phyloP scores from a whole-genome alignment of 1,139 yeast species.

The Saccharomyces hybrid region DNA sequence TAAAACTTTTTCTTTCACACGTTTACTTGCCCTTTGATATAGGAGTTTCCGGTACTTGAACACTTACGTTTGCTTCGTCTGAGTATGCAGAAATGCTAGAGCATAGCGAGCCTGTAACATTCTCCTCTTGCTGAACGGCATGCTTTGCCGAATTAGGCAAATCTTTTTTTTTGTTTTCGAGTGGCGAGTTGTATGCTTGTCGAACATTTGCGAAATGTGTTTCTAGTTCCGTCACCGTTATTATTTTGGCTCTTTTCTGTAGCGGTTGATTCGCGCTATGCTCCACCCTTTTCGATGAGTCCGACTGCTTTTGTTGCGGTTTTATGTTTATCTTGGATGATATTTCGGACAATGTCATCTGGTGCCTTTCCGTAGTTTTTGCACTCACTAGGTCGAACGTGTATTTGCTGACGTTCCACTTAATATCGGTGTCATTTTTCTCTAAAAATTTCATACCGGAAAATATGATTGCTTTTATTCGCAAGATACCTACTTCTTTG shows the following conservation, averaged over 20 bases:
- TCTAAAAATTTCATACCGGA: constrained; percentile 28
- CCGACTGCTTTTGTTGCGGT: neutral
- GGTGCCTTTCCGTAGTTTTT: neutral
- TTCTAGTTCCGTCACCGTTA: neutral
- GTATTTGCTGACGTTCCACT: constrained; percentile 16
- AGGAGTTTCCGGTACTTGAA: neutral
- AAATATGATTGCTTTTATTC: constrained; percentile 34
- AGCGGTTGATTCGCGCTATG: neutral
- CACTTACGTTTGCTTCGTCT: neutral
- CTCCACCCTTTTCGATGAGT: neutral
- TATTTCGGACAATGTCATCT: neutral
- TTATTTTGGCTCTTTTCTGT: neutral
- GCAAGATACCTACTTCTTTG: constrained; percentile 30
- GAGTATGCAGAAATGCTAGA: neutral
- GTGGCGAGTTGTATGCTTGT: neutral
- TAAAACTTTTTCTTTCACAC: too few species aligned
- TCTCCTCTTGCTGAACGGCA: neutral
- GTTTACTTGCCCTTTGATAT: neutral
- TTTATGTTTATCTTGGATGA: neutral
- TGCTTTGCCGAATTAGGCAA: neutral
- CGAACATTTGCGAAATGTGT: neutral
- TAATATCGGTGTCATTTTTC: constrained; percentile 29
- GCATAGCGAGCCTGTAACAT: neutral
- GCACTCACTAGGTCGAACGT: neutral
- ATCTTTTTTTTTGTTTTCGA: neutral